phyloP scores from a whole-genome alignment of 2,329 filamentous ascomycete species.

The Calonectria leucothoes region DNA sequence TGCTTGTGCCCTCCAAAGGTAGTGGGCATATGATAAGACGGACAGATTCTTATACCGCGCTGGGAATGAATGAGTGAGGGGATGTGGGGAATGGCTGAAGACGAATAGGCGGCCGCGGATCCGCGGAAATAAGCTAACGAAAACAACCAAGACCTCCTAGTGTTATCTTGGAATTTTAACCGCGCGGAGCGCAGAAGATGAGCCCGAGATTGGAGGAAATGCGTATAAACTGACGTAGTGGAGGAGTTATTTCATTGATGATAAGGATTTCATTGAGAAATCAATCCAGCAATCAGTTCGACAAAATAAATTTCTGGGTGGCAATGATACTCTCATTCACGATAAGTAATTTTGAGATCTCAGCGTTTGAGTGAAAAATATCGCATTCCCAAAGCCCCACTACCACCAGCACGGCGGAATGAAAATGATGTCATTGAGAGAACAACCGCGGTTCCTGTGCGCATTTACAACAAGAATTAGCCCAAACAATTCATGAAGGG shows the following conservation, averaged over 20 bases:
- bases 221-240: not conserved
- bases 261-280: not conserved
- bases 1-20: not conserved
- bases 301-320: not conserved
- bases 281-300: not conserved
- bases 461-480: no score
- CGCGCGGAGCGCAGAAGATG: slow-evolving; percentile 23
- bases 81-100: not conserved
- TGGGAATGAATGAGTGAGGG: not conserved
- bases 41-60: not conserved
- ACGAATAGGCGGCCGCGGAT: not conserved
- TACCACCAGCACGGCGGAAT: not conserved
- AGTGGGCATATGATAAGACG: not conserved
- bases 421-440: not conserved
- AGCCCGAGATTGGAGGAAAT: not conserved
- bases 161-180: slow-evolving; percentile 2
- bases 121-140: not conserved
- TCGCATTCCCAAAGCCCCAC: not conserved
- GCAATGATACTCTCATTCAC: not conserved
- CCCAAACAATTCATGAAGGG: no score
- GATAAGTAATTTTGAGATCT: no score
- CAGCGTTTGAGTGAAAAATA: not conserved
- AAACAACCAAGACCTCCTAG: not conserved
- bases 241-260: not conserved
- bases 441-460: not conserved